A percentile compares a stretch with the other conserved stretches of the same genome.
phyloP scores from a whole-genome alignment of 129 eudicot genomes.

The Escallonia rubra region DNA sequence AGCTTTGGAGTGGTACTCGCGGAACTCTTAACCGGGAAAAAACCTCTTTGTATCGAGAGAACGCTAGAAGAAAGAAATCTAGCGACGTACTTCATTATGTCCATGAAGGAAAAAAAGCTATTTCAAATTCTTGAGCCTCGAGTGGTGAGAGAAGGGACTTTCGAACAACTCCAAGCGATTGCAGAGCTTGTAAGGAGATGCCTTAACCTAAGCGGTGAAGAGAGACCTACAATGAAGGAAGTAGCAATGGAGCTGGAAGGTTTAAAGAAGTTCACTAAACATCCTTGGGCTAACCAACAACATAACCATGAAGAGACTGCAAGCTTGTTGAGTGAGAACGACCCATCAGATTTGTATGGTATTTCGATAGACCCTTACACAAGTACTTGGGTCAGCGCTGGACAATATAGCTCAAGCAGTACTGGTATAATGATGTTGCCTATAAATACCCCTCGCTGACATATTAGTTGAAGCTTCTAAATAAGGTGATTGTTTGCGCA shows the following conservation, averaged over 20 bases:
- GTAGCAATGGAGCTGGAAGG: conserved; percentile 19
- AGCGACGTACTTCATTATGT: not conserved
- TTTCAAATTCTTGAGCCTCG: conserved; percentile 17
- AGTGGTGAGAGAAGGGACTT: conserved; percentile 4
- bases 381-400: too few relatives aligned
- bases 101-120: not conserved
- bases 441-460: too few relatives aligned
- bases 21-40: not conserved
- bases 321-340: too few relatives aligned
- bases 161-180: not conserved
- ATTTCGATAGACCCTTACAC: too few relatives aligned
- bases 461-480: too few relatives aligned
- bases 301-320: too few relatives aligned
- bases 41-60: not conserved
- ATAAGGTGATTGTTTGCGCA: too few relatives aligned
- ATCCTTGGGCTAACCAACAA: not conserved
- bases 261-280: not conserved
- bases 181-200: conserved; percentile 18
- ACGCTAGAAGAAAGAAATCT: not conserved
- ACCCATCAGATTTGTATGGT: too few relatives aligned
- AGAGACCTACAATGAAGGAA: conserved; percentile 26
- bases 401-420: too few relatives aligned
- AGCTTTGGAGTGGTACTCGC: conserved; percentile 8
- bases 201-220: conserved; percentile 11
- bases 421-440: too few relatives aligned